These are phyloP conservation scores for Phlegmacium glaucopus DNA, from an alignment of 768 basidiomycete species.

Conservation along the genomic window DNA sequence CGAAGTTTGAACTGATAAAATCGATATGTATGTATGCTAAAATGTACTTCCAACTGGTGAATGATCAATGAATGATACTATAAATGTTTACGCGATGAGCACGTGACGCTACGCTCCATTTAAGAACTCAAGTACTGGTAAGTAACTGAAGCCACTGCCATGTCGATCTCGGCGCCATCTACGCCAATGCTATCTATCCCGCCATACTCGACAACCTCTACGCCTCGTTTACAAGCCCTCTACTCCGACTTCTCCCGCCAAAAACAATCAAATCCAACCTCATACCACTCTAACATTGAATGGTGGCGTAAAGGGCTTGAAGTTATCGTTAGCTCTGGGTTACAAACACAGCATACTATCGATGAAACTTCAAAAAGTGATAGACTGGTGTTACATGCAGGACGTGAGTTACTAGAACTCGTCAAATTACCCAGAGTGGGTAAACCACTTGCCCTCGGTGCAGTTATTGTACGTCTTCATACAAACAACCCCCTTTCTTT, in stretches of 20 bases:
- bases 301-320: slow-evolving; percentile 85
- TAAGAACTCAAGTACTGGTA: not conserved
- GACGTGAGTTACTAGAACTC: slow-evolving; percentile 49
- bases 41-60: too few relatives aligned
- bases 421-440: slow-evolving; percentile 68
- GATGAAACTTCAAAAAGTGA: slow-evolving; percentile 25
- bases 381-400: slow-evolving; percentile 59
- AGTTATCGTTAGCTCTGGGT: slow-evolving; percentile 52
- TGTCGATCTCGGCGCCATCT: slow-evolving; percentile 9
- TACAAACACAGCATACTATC: slow-evolving; percentile 31
- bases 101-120: slow-evolving; percentile 11
- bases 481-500: not conserved
- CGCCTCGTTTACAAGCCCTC: slow-evolving; percentile 66
- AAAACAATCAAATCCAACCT: slow-evolving; percentile 79
- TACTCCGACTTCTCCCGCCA: slow-evolving; percentile 88
- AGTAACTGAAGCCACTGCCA: not conserved
- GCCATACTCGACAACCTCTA: slow-evolving; percentile 46
- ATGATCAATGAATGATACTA: too few relatives aligned
- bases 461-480: slow-evolving; percentile 63
- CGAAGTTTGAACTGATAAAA: too few relatives aligned
- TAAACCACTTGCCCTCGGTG: slow-evolving; percentile 68
- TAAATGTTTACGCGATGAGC: not conserved
- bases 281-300: slow-evolving; percentile 74
- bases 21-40: too few relatives aligned
- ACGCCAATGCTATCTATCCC: slow-evolving; percentile 30